Evolutionary conservation across 208 protist genomes (phyloP), one percentile per base, ranked within the genome.

Genomic region (Blastocrithidia nonstop): DNA sequence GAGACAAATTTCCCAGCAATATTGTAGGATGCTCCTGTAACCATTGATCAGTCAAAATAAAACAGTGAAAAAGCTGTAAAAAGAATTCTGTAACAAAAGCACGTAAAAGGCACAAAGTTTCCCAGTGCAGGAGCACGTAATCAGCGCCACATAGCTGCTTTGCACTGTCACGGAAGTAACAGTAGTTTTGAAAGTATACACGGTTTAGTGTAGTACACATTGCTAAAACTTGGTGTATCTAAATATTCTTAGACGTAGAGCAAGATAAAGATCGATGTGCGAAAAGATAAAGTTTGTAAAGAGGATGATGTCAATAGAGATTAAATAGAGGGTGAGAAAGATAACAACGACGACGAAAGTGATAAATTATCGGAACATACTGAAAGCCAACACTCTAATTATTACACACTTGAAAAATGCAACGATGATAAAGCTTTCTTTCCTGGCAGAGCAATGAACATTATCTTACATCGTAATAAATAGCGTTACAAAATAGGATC

Each of bases 391-490:
- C 13, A 35, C 11, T 35, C 11, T 13, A 13, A n/a, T n/a, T n/a
- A n/a, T n/a, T 83, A 82, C 70, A 66, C 57, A 1, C 36, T 79
- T 26, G 74, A 79, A 45, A 47, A 57, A 35, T 61, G 69, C 38
- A 46, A 19, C n/a, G 83, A 96, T 61, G 65, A 76, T 9, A n/a
- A n/a, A n/a, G 60, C 90, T 45, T 96, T 94, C 68, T 85, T 97
- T 43, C 72, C 67, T 24, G 93, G 86, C 13, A 72, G 88, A 24
- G 59, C 70, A 19, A 94, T 92, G 51, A 66, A 93, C 41, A 53
- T 98, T 6, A 26, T 90, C 11, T 42, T 89, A 23, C 65, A 92
- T 40, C 76, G 72, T 24, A 47, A 66, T 19, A 68, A 60, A 15
- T 31, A 86, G 47, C 48, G 61, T 31, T 46, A 77, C 17, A 31